Percentiles rank a stretch among this genome's conserved stretches.
Evolutionary conservation across 805 yeast genomes (phyloP).

Genomic region (Trichomonascus vanleenenianus): DNA sequence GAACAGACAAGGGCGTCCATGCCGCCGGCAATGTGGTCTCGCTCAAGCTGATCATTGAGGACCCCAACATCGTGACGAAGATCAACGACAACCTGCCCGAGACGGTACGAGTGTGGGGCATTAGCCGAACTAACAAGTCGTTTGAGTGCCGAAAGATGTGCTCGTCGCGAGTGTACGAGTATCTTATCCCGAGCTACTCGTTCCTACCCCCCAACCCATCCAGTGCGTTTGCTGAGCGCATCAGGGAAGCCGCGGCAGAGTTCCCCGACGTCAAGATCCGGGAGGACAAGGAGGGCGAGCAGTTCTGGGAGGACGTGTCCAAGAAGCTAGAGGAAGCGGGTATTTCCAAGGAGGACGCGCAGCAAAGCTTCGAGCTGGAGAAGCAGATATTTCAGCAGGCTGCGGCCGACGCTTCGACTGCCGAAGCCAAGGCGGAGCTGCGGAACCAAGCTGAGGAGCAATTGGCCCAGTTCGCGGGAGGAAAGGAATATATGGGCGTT

Average conservation of each 20-base stretch:
- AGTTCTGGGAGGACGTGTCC: conserved; percentile 59
- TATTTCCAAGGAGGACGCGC: conserved; percentile 23
- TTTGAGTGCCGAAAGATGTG: conserved; percentile 96
- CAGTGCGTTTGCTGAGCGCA: conserved; percentile 53
- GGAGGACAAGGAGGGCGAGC: conserved; percentile 57
- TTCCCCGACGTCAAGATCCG: conserved; percentile 46
- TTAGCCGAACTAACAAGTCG: conserved; percentile 76
- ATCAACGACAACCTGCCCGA: conserved; percentile 74
- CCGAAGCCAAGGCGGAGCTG: conserved; percentile 35
- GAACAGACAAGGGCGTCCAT: conserved; percentile 95
- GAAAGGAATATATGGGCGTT: not conserved
- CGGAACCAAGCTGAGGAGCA: conserved; percentile 5
- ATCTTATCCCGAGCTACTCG: conserved; percentile 84
- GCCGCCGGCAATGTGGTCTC: conserved; percentile 94
- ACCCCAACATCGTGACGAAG: conserved; percentile 60
- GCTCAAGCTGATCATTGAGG: conserved; percentile 76
- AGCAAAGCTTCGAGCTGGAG: conserved; percentile 6
- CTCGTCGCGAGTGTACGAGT: conserved; percentile 92
- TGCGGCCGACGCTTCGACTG: conserved; percentile 16
- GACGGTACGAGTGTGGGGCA: conserved; percentile 89
- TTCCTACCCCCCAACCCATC: conserved; percentile 85
- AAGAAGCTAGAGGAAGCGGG: conserved; percentile 33
- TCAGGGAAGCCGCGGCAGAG: conserved; percentile 43
- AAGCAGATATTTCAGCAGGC: conserved; percentile 8
- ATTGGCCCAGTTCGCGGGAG: not conserved